Evolutionary conservation across 306 rosid species (phyloP), one percentile per base, ranked within the genome.

Genomic region (Trifolium pratense): DNA sequence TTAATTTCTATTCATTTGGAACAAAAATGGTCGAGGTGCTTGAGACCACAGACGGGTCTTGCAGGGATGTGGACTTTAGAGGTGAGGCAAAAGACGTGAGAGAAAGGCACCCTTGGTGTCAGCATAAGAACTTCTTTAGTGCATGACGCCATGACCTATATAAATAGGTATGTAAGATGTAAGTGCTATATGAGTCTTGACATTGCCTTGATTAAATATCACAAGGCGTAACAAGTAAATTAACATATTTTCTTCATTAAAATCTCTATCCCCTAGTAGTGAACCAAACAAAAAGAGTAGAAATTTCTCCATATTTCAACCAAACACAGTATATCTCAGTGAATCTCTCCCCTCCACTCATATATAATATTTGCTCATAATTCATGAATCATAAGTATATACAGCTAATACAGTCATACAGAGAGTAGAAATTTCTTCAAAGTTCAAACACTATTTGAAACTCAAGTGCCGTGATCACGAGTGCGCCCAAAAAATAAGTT

Each of bases 401-500:
- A 65, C 49, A 43, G n/a, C n/a, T 13, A 43, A 13, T 40, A 40
- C 78, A 64, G 31, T 26, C 31, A 26, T 26, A 26, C 31, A 26
- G 31, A 48, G 40, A 36, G 57, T 1, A 31, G 18, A 31, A 67
- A 16, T 64, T 4, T 32, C 46, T 29, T 40, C 13, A 21, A 21
- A 21, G 25, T 21, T 21, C 25, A 55, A 42, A 34, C 9, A 68
- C 34, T 18, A 6, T 37, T 17, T 10, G 14, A 72, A 62, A 42
- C 48, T 45, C 32, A 1, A 11, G 52, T 13, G 57, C 67, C 17
- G 14, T 14, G 46, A 71, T 25, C 29, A 65, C 67, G 31, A 25
- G 57, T 34, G 64, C 45, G 3, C 48, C 68, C 48, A 77, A 34
- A 73, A 13, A 56, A 55, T 5, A 39, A n/a, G 79, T 60, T 76